Base-by-base conservation (phyloP, 805 yeast genomes). In the Saturnispora quitensis region DNA sequence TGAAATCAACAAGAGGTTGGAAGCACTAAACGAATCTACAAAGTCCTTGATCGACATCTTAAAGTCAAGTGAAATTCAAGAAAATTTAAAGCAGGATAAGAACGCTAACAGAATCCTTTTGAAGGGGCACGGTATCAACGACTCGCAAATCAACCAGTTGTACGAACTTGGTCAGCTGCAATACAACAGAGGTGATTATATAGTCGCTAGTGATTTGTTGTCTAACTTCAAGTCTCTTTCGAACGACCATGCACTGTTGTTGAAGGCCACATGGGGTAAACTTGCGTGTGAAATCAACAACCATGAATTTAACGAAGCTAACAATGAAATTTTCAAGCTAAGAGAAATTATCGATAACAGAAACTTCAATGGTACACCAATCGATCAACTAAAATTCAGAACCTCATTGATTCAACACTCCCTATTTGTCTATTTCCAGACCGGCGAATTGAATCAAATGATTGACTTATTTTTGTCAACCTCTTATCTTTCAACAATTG, bases 391-490 rank as follows among this genome's bases (percentile, higher is more conserved):
- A 51, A 80, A 81, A 63, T 72, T 79, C 58, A 77, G 85, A 62
- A 74, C 82, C 34, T 82, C 87, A 86, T 68, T 82, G 53, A 76
- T 82, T 61, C 88, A 82, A 68, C 82, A 86, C 81, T 71, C 84
- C 2, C 68, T 83, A 55, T 82, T 81, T 71, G 81, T 82, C 56
- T 79, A 76, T 60, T 80, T 80, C 28, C 56, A 55, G 27, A 51
- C 45, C 24, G 53, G 46, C 20, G 53, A 55, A 13, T 61, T 73
- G 31, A 83, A 78, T 50, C 71, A 72, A 44, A 67, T 83, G 53
- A 70, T 76, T 52, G 87, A 83, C 55, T 62, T 80, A 49, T 79
- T 80, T 64, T 74, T 80, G 62, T 70, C 79, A 17, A 75, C 83
- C 4, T 77, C 83, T 7, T 81, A 80, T 64, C 66, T 82, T 54